Base-by-base conservation (phyloP, 2,329 filamentous ascomycete species). In the Nothophaeocryptopus gaeumannii region DNA sequence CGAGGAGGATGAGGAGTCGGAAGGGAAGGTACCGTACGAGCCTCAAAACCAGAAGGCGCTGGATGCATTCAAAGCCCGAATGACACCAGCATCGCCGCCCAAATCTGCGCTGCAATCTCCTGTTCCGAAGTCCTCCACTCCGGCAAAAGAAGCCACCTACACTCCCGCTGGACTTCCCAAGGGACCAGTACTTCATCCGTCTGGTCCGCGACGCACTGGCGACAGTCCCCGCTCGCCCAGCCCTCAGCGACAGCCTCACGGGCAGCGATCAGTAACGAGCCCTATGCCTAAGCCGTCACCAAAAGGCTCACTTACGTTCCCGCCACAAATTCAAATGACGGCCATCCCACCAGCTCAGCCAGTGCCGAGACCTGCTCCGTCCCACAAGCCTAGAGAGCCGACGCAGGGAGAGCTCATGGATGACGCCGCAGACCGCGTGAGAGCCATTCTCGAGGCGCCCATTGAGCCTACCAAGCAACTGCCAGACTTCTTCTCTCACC, bases 151-250 rank as follows among this genome's bases (percentile, higher is more conserved):
- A 47, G 45, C 56, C 8, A 65, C 58, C 26, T 67, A 61, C 50
- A 71, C 70, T 2, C 68, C 70, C 15, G 65, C 65, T 26, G 68
- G 68, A 8, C 58, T 70, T 14, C 66, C 71, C 5, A 67, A 66
- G 77, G 78, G 11, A 73, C 78, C 50, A 73, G 77, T 26, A 16
- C 79, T 87, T 47, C 72, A 80, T 8, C 80, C 72, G 16, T 71
- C 14, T 67, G 66, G 47, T 72, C 74, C n/a, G 30, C 38, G 51
- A 43, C 41, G 39, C 50, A 26, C 45, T 47, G 37, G 50, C 20
- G 40, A 54, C 34, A 84, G 80, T 56, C 84, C 86, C 39, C 81
- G 85, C 32, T 89, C 86, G 8, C 86, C 87, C 1, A 90, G 86
- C 56, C 86, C 87, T 26, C 50, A 53, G 15, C 45, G 50, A n/a